Evolutionary conservation across 2,329 filamentous ascomycete genomes (phyloP).

Genomic region (Fusarium palustre): DNA sequence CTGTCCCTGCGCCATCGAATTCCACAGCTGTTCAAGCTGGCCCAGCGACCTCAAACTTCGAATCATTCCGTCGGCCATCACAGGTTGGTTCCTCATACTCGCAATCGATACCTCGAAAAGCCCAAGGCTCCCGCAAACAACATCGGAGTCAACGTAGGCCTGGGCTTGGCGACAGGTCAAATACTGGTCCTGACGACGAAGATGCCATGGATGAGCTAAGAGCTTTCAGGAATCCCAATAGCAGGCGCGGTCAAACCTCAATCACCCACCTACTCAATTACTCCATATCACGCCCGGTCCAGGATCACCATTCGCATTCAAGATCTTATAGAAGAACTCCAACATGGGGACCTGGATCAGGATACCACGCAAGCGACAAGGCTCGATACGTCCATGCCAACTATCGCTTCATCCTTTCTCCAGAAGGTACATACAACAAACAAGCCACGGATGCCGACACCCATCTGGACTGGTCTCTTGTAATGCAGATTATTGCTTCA

Average conservation of each 20-base stretch:
- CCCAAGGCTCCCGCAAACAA: constrained; percentile 81
- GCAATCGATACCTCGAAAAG: constrained; percentile 72
- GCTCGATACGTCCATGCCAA: constrained; percentile 93
- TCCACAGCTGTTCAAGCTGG: constrained; percentile 56
- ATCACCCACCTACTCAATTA: constrained; percentile 98
- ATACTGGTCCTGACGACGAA: constrained; percentile 72
- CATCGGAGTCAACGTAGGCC: constrained; percentile 86
- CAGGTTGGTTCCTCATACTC: constrained; percentile 50
- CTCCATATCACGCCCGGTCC: constrained; percentile 78
- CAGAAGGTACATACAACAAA: constrained; percentile 79
- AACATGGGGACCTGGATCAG: constrained; percentile 87
- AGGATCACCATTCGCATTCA: constrained; percentile 64
- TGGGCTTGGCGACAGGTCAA: constrained; percentile 55
- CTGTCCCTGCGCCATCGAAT: constrained; percentile 59
- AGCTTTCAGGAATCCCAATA: constrained; percentile 67
- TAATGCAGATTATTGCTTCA: constrained; percentile 92
- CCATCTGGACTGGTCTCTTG: constrained; percentile 88
- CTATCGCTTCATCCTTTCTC: constrained; percentile 95
- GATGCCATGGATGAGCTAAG: constrained; percentile 86
- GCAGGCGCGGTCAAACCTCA: constrained; percentile 90
- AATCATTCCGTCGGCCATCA: constrained; percentile 62
- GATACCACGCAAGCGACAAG: constrained; percentile 91
- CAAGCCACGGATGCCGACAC: constrained; percentile 90
- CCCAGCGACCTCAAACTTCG: constrained; percentile 61
- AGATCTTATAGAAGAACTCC: constrained; percentile 76